Evolutionary conservation across 2,329 filamentous ascomycete species (phyloP).

Genomic region (Neonectria magnoliae): DNA sequence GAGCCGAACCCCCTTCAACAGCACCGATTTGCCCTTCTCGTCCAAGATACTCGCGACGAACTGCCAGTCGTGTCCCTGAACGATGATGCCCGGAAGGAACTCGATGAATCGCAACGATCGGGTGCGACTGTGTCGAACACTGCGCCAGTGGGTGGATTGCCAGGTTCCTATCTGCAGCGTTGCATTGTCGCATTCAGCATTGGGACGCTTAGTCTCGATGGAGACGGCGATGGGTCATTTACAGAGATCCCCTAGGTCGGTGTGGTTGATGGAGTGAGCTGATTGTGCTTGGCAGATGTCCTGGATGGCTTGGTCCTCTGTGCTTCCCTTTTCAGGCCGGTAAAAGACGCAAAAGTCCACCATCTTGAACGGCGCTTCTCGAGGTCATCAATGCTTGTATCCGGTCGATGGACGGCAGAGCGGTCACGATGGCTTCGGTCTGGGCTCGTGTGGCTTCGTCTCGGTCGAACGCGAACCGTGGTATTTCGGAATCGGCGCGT

Average conservation of each 20-base stretch:
- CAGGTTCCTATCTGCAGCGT: constrained; percentile 32
- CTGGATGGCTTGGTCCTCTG: constrained; percentile 18
- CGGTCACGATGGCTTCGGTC: constrained; percentile 10
- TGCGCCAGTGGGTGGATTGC: constrained; percentile 34
- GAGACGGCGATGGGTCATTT: constrained; percentile 32
- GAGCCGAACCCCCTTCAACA: constrained; percentile 10
- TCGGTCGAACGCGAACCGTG: constrained; percentile 14
- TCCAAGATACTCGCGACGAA: constrained; percentile 30
- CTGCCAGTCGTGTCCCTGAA: constrained; percentile 34
- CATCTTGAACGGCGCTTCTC: constrained; percentile 30
- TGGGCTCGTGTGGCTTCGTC: constrained; percentile 13
- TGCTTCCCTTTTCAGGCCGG: constrained; percentile 9
- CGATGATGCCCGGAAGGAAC: constrained; percentile 33
- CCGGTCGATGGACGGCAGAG: constrained; percentile 13
- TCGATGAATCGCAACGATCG: constrained; percentile 11
- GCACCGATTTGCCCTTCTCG: constrained; percentile 18
- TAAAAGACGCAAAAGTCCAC: constrained; percentile 31
- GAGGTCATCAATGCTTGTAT: constrained; percentile 19
- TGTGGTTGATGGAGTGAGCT: constrained; percentile 34
- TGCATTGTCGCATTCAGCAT: constrained; percentile 20
- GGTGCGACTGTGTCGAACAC: constrained; percentile 16
- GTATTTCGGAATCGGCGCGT: constrained; percentile 10
- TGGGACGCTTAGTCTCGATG: constrained; percentile 33
- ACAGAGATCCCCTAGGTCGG: constrained; percentile 23
- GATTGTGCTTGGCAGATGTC: constrained; percentile 17